Conservation (phyloP, 2,329 filamentous ascomycete species). For the Gaeumannomyces sp. region DNA sequence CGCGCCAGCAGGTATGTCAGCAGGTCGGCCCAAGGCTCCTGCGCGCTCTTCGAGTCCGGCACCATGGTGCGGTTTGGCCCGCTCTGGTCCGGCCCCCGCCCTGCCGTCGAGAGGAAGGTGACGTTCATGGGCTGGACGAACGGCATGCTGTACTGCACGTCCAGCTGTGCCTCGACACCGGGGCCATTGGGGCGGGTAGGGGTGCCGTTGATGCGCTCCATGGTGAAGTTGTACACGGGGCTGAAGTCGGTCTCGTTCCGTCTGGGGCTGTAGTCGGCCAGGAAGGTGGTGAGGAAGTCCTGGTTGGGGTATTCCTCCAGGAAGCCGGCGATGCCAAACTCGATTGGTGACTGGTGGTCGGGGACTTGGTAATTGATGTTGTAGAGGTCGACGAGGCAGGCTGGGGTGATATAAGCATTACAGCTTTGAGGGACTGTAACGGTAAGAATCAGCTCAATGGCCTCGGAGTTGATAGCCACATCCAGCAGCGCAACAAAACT, state of each 20-base stretch:
- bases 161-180: constrained; percentile 40
- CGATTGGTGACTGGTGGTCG: constrained; percentile 22
- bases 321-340: constrained; percentile 34
- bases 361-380: constrained; percentile 31
- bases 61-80: constrained; percentile 22
- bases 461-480: too few relatives aligned
- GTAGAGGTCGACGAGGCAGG: constrained; percentile 44
- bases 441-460: too few relatives aligned
- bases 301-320: constrained; percentile 42
- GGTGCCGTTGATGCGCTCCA: constrained; percentile 34
- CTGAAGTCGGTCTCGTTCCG: constrained; percentile 16
- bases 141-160: constrained; percentile 42
- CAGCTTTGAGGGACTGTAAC: constrained; percentile 15
- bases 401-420: constrained; percentile 39
- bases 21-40: constrained; percentile 63
- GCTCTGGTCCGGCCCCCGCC: constrained; percentile 26
- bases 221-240: constrained; percentile 11
- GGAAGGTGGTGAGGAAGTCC: constrained; percentile 32
- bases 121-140: constrained; percentile 38
- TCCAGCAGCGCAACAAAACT: too few relatives aligned
- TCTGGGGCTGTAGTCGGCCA: constrained; percentile 8
- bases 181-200: constrained; percentile 37
- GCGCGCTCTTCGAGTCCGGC: constrained; percentile 35
- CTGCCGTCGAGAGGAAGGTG: constrained; percentile 38
- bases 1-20: constrained; percentile 51